These are phyloP conservation scores for Chloranthus sessilifolius DNA, from an alignment of 164 flowering plant genomes.

Conservation along the genomic window DNA sequence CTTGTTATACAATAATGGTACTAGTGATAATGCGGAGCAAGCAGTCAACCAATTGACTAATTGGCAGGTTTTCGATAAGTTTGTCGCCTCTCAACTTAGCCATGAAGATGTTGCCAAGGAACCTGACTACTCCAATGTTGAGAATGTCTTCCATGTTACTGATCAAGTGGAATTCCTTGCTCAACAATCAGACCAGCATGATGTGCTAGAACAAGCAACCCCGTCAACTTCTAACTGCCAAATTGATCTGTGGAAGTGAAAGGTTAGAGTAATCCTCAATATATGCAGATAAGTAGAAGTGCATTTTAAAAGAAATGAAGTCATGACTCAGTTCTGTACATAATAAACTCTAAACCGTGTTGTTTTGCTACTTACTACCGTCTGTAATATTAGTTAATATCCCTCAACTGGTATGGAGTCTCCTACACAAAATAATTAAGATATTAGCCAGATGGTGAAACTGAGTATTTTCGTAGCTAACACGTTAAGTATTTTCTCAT, in stretches of 20 bases:
- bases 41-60: conserved; percentile 69
- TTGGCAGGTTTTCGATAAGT: conserved; percentile 85
- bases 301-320: conserved; percentile 14
- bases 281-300: conserved; percentile 22
- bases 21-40: conserved; percentile 37
- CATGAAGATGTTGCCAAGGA: conserved; percentile 47
- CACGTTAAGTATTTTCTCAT: no score
- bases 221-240: conserved; percentile 47
- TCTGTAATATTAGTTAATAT: conserved; percentile 1
- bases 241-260: conserved; percentile 56
- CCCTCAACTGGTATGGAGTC: no score
- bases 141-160: conserved; percentile 23
- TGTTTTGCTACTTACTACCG: conserved; percentile 5
- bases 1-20: conserved; percentile 23
- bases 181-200: conserved; percentile 32
- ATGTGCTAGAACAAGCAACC: conserved; percentile 38
- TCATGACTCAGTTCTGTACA: conserved; percentile 40
- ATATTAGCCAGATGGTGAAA: no score
- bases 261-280: neutral
- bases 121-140: conserved; percentile 27
- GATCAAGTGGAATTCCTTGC: conserved; percentile 34
- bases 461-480: no score
- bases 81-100: conserved; percentile 90
- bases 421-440: no score
- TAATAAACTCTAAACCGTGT: conserved; percentile 39